These are phyloP conservation scores for Lachancea waltii DNA, from an alignment of 805 yeast species.

Conservation along the genomic window DNA sequence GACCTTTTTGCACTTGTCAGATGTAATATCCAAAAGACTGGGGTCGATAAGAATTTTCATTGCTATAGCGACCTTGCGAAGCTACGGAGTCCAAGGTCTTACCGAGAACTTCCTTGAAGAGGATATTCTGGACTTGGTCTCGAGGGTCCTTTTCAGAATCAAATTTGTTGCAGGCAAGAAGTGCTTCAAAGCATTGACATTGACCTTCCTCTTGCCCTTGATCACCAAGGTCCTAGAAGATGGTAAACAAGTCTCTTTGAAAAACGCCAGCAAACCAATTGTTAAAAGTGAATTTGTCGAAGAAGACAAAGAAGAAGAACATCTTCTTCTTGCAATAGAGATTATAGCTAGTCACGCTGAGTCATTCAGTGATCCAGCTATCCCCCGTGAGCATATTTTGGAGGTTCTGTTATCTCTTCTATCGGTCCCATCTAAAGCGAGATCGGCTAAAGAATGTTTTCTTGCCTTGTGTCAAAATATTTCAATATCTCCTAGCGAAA, in stretches of 20 bases:
- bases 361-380: constrained; percentile 53
- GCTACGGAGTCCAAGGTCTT: constrained; percentile 40
- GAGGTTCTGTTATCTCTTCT: constrained; percentile 58
- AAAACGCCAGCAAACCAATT: constrained; percentile 45
- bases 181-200: constrained; percentile 59
- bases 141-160: constrained; percentile 67
- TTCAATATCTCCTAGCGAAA: constrained; percentile 49
- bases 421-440: constrained; percentile 70
- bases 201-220: constrained; percentile 72
- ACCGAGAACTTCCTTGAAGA: constrained; percentile 44
- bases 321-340: constrained; percentile 67
- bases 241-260: constrained; percentile 53
- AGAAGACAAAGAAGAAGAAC: constrained; percentile 86
- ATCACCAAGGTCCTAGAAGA: constrained; percentile 58
- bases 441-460: constrained; percentile 77
- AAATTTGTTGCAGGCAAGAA: constrained; percentile 69
- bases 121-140: constrained; percentile 45
- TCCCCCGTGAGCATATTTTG: constrained; percentile 65
- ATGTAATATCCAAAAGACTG: constrained; percentile 45
- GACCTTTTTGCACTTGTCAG: constrained; percentile 50
- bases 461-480: constrained; percentile 70
- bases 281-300: constrained; percentile 65
- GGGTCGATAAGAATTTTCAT: constrained; percentile 45
- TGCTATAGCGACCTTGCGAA: constrained; percentile 67
- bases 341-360: constrained; percentile 65